Conservation (phyloP, 495 filamentous ascomycete genomes). For the Talaromyces borbonicus region DNA sequence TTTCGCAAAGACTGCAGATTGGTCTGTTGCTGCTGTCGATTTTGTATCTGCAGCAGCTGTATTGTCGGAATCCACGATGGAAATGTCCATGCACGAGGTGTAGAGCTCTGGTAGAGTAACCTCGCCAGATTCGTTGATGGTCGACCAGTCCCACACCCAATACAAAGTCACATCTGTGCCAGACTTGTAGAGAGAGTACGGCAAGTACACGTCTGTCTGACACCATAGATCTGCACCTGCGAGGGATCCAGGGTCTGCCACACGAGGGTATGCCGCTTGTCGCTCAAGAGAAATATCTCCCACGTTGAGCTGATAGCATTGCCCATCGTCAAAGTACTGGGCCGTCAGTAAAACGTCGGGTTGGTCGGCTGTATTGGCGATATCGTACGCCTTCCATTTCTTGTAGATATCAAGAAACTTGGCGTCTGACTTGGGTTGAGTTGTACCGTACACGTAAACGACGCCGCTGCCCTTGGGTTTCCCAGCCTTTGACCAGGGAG, state of each 20-base stretch:
- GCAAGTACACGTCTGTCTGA: constrained; percentile 67
- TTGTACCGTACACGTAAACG: constrained; percentile 77
- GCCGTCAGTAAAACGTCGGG: constrained; percentile 63
- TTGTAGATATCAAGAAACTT: constrained; percentile 60
- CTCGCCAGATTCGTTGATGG: constrained; percentile 33
- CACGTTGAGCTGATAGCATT: constrained; percentile 64
- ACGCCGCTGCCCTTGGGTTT: constrained; percentile 65
- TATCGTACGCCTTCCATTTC: constrained; percentile 65
- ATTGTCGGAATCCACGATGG: constrained; percentile 35
- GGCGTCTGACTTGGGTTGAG: constrained; percentile 46
- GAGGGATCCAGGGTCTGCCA: constrained; percentile 17
- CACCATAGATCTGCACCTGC: constrained; percentile 56
- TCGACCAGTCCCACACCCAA: constrained; percentile 93
- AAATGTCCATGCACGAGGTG: constrained; percentile 72
- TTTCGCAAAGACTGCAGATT: background rate
- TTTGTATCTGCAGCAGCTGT: background rate
- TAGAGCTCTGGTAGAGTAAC: constrained; percentile 54
- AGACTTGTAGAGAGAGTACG: constrained; percentile 33
- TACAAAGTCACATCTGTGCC: constrained; percentile 63
- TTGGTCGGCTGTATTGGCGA: constrained; percentile 63
- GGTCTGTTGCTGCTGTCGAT: background rate
- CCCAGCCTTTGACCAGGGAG: constrained; percentile 43
- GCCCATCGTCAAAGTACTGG: constrained; percentile 72
- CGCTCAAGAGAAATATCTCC: constrained; percentile 43
- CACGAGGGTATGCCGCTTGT: constrained; percentile 38